These are phyloP conservation scores for Lachancea quebecensis DNA, from an alignment of 805 yeast genomes.

Conservation along the genomic window DNA sequence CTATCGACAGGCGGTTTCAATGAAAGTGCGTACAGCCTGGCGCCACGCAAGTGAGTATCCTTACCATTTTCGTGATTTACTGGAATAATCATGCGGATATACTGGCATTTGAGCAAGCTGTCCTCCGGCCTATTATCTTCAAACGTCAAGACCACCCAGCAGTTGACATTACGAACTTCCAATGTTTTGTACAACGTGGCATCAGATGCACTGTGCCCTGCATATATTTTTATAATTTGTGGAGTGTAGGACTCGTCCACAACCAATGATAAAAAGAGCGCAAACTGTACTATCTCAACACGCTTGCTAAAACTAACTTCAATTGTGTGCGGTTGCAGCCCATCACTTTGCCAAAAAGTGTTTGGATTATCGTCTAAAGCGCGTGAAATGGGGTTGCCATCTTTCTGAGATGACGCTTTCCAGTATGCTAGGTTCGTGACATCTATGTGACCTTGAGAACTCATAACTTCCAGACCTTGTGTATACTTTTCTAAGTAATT, in stretches of 20 bases:
- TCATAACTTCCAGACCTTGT: conserved; percentile 21
- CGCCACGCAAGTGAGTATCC: conserved; percentile 81
- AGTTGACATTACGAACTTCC: conserved; percentile 25
- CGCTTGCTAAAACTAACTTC: conserved; percentile 74
- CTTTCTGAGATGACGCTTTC: conserved; percentile 71
- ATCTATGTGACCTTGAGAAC: conserved; percentile 50
- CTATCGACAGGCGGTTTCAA: not conserved
- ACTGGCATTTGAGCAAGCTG: conserved; percentile 24
- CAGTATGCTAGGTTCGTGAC: conserved; percentile 77
- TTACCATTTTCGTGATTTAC: conserved; percentile 90
- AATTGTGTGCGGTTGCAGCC: conserved; percentile 76
- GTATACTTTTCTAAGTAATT: conserved; percentile 12
- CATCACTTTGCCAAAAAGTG: conserved; percentile 93
- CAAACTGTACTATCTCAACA: conserved; percentile 60
- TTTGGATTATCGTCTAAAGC: conserved; percentile 67
- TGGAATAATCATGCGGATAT: conserved; percentile 25
- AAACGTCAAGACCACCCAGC: conserved; percentile 28
- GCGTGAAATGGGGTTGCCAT: conserved; percentile 64
- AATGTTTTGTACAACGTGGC: conserved; percentile 22
- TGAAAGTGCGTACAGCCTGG: conserved; percentile 33
- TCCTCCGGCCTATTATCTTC: conserved; percentile 21
- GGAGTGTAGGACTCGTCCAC: conserved; percentile 95
- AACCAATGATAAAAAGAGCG: conserved; percentile 61
- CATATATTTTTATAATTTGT: conserved; percentile 25
- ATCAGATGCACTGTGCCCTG: conserved; percentile 28